Conservation (phyloP, 345 rosid species). For the Mercurialis annua region DNA sequence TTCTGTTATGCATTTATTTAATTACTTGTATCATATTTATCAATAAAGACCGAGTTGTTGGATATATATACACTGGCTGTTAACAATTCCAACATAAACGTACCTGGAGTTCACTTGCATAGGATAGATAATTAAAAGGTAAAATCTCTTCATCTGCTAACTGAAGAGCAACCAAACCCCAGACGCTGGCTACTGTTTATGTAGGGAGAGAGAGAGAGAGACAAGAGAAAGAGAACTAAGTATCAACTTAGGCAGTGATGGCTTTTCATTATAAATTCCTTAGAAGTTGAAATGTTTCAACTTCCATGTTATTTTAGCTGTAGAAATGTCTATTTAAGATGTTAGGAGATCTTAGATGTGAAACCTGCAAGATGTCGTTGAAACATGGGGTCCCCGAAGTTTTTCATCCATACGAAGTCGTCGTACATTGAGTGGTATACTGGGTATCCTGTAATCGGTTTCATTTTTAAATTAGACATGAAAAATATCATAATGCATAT, state of each 20-base stretch:
- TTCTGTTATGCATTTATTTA: slow-evolving; percentile 35
- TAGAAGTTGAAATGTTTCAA: neutral
- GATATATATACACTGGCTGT: slow-evolving; percentile 4
- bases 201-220: neutral
- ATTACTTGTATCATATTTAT: slow-evolving; percentile 6
- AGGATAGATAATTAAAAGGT: slow-evolving; percentile 64
- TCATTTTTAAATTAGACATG: slow-evolving; percentile 1
- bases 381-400: slow-evolving; percentile 73
- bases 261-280: neutral
- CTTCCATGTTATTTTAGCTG: neutral
- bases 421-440: slow-evolving; percentile 88
- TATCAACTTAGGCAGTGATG: too few species aligned
- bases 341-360: neutral
- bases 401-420: slow-evolving; percentile 78
- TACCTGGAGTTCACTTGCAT: slow-evolving; percentile 72
- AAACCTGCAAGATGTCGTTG: slow-evolving; percentile 72
- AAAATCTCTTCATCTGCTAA: slow-evolving; percentile 74
- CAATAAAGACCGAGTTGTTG: neutral
- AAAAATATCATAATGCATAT: slow-evolving; percentile 5
- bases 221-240: neutral
- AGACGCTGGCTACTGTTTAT: slow-evolving; percentile 54
- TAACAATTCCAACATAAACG: slow-evolving; percentile 5
- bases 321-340: neutral
- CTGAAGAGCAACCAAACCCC: slow-evolving; percentile 72
- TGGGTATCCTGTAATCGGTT: slow-evolving; percentile 52